phyloP scores from a whole-genome alignment of 768 basidiomycete species.

The Lanmaoa pseudosensibilis region DNA sequence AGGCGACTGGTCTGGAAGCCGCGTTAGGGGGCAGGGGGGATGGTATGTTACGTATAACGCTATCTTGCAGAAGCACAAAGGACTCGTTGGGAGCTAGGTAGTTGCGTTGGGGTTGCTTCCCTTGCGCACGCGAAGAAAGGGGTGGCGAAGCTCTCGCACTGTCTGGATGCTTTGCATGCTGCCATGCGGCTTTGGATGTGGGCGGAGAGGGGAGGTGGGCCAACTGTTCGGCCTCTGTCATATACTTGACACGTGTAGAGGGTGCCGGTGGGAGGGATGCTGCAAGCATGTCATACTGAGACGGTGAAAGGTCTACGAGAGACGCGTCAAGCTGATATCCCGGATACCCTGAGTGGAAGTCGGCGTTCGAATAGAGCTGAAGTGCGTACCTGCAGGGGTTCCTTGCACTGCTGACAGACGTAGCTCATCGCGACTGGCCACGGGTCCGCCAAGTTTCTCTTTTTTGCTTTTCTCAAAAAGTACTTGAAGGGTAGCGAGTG shows the following conservation, averaged over 20 bases:
- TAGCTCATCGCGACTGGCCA: slow-evolving; percentile 38
- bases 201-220: slow-evolving; percentile 48
- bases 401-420: slow-evolving; percentile 88
- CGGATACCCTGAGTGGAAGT: slow-evolving; percentile 9
- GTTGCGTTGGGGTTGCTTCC: slow-evolving; percentile 58
- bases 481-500: not conserved
- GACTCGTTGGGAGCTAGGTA: slow-evolving; percentile 75
- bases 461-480: not conserved
- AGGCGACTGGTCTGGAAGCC: slow-evolving; percentile 43
- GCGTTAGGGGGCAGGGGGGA: slow-evolving; percentile 45
- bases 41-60: slow-evolving; percentile 70
- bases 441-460: too few species aligned
- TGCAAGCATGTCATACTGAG: slow-evolving; percentile 84
- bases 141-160: slow-evolving; percentile 35
- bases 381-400: slow-evolving; percentile 72
- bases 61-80: slow-evolving; percentile 88
- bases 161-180: slow-evolving; percentile 48
- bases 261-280: slow-evolving; percentile 62
- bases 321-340: slow-evolving; percentile 76
- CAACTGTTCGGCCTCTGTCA: slow-evolving; percentile 46
- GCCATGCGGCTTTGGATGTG: slow-evolving; percentile 62
- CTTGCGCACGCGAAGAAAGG: slow-evolving; percentile 56
- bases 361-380: not conserved
- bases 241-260: slow-evolving; percentile 37
- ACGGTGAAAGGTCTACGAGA: slow-evolving; percentile 81